These are phyloP conservation scores for Lachnellula arida DNA, from an alignment of 2,329 filamentous ascomycete genomes.

Conservation along the genomic window DNA sequence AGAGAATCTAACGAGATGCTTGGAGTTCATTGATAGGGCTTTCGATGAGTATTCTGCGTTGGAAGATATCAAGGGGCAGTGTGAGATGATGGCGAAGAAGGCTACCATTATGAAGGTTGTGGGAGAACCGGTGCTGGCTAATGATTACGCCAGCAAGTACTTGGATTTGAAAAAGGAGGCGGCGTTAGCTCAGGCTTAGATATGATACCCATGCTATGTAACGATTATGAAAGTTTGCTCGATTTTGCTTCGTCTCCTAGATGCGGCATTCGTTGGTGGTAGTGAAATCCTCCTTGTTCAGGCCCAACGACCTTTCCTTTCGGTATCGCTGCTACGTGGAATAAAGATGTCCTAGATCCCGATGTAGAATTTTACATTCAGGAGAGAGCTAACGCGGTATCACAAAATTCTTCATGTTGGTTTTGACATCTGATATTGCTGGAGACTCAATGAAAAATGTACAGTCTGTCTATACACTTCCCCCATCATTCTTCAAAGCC, in stretches of 20 bases:
- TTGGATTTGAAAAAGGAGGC: slow-evolving; percentile 43
- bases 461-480: slow-evolving; percentile 15
- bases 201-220: slow-evolving; percentile 19
- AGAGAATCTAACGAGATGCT: slow-evolving; percentile 42
- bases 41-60: slow-evolving; percentile 49
- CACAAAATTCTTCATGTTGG: not conserved
- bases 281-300: too few species aligned
- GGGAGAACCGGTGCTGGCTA: slow-evolving; percentile 50
- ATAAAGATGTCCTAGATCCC: not conserved
- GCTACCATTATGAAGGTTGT: slow-evolving; percentile 56
- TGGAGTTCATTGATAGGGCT: slow-evolving; percentile 28
- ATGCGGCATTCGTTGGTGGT: too few species aligned
- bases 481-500: not conserved
- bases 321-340: too few species aligned
- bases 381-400: too few species aligned
- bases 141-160: slow-evolving; percentile 51
- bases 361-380: not conserved
- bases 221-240: too few species aligned
- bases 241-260: too few species aligned
- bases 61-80: slow-evolving; percentile 54
- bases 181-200: slow-evolving; percentile 14
- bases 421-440: slow-evolving; percentile 15
- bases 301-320: too few species aligned
- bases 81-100: slow-evolving; percentile 63
- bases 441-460: slow-evolving; percentile 23